A percentile compares a stretch with the other conserved stretches of the same genome.
These are phyloP conservation scores for Mycocalia duriaeana DNA, from an alignment of 1,284 basidiomycete species.

Conservation along the genomic window DNA sequence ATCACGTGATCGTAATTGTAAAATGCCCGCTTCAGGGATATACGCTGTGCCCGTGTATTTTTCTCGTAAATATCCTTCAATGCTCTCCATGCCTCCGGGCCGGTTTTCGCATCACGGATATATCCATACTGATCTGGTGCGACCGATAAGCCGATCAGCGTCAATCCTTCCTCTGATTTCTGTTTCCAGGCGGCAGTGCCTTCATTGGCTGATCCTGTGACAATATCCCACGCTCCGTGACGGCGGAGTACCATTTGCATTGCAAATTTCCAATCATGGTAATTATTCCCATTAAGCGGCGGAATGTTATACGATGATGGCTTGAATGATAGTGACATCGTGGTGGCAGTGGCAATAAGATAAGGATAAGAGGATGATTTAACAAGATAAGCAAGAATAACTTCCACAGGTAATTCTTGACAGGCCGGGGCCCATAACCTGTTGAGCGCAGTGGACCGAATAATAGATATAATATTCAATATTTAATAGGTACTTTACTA, in stretches of 20 bases:
- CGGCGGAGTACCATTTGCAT: constrained; percentile 11
- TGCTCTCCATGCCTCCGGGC: constrained; percentile 18
- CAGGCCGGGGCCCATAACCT: neutral
- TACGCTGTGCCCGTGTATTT: constrained; percentile 8
- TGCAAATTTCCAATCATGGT: constrained; percentile 17
- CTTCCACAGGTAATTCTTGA: neutral
- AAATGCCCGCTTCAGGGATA: constrained; percentile 13
- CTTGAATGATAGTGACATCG: neutral
- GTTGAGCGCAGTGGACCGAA: neutral
- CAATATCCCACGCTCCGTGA: constrained; percentile 9
- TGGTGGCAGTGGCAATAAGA: no score
- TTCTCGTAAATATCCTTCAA: constrained; percentile 18
- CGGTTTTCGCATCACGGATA: constrained; percentile 10
- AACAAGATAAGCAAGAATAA: neutral
- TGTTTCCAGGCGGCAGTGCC: constrained; percentile 3
- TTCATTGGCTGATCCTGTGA: constrained; percentile 1
- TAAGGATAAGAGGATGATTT: neutral
- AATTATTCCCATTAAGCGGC: constrained; percentile 8
- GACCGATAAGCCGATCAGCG: constrained; percentile 13
- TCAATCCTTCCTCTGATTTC: constrained; percentile 12
- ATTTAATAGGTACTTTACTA: no score
- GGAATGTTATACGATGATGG: neutral
- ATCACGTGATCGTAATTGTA: constrained; percentile 5
- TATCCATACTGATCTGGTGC: constrained; percentile 14
- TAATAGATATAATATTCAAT: neutral